Conservation (phyloP, 371 early-diverging fungal genomes). For the Mucor mucedo region DNA sequence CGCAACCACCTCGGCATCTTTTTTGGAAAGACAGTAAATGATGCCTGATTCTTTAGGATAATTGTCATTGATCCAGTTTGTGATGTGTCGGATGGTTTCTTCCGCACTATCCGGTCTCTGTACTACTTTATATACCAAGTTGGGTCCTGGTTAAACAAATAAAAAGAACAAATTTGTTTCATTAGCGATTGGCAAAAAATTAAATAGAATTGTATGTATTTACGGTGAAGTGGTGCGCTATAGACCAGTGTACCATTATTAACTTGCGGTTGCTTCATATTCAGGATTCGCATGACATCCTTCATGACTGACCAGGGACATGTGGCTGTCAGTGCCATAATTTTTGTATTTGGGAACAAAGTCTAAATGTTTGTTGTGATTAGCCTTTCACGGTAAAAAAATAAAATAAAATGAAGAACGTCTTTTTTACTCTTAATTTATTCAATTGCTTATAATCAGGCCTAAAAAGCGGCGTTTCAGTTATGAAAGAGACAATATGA, state of each 20-base stretch:
- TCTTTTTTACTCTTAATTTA: constrained; percentile 38
- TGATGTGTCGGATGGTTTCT: constrained; percentile 67
- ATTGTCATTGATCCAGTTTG: constrained; percentile 63
- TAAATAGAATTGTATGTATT: background rate
- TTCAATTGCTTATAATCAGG: constrained; percentile 51
- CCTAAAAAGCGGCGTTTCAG: constrained; percentile 18
- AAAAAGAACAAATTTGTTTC: too few species aligned
- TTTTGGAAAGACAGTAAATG: constrained; percentile 83
- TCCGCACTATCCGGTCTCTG: constrained; percentile 56
- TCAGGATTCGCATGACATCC: constrained; percentile 67
- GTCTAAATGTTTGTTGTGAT: constrained; percentile 31
- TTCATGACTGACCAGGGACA: constrained; percentile 75
- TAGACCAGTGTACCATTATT: constrained; percentile 54
- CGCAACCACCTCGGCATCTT: constrained; percentile 77
- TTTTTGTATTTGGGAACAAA: constrained; percentile 71
- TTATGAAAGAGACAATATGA: background rate
- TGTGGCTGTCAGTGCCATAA: constrained; percentile 92
- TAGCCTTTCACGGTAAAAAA: background rate
- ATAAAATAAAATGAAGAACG: too few species aligned
- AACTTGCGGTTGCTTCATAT: constrained; percentile 48
- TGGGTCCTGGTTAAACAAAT: constrained; percentile 49
- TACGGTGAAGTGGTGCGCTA: constrained; percentile 61
- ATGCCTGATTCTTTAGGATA: constrained; percentile 76
- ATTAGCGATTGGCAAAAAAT: background rate
- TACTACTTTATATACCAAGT: constrained; percentile 75